These are phyloP conservation scores for Dioscorea zingiberensis DNA, from an alignment of 106 monocot species.

Conservation along the genomic window DNA sequence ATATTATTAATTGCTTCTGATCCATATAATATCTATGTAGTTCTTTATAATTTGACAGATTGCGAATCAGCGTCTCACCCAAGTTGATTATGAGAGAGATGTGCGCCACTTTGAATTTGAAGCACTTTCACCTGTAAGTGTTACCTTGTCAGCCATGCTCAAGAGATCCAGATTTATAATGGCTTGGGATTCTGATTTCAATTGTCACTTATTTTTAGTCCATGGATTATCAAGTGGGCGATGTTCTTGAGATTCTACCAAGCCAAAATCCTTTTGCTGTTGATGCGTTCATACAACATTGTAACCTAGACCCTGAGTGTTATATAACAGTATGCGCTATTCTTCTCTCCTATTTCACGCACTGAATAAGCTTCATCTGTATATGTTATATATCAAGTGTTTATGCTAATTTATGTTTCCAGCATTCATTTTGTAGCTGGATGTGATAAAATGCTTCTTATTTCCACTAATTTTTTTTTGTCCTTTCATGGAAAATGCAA, in stretches of 20 bases:
- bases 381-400: too few relatives aligned
- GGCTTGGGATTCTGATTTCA: too few relatives aligned
- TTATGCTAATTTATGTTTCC: too few relatives aligned
- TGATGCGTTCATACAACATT: slow-evolving; percentile 76
- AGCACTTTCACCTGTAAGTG: slow-evolving; percentile 46
- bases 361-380: too few relatives aligned
- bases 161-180: too few relatives aligned
- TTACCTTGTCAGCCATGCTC: not conserved
- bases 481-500: not conserved
- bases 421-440: too few relatives aligned
- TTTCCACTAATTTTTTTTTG: not conserved
- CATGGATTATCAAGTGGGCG: slow-evolving; percentile 76
- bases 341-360: not conserved
- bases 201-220: slow-evolving; percentile 19
- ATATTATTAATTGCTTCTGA: too few relatives aligned
- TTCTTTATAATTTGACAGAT: slow-evolving; percentile 24
- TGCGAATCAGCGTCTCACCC: slow-evolving; percentile 46
- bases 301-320: slow-evolving; percentile 70
- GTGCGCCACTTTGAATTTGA: slow-evolving; percentile 90
- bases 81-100: slow-evolving; percentile 48
- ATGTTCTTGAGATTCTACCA: slow-evolving; percentile 89
- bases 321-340: slow-evolving; percentile 52
- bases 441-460: too few relatives aligned
- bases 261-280: slow-evolving; percentile 57
- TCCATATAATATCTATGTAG: too few relatives aligned